Percentiles rank a stretch among this genome's conserved stretches.
These are phyloP conservation scores for Trypanosoma scelopori DNA, from an alignment of 208 protist species.

Conservation along the genomic window DNA sequence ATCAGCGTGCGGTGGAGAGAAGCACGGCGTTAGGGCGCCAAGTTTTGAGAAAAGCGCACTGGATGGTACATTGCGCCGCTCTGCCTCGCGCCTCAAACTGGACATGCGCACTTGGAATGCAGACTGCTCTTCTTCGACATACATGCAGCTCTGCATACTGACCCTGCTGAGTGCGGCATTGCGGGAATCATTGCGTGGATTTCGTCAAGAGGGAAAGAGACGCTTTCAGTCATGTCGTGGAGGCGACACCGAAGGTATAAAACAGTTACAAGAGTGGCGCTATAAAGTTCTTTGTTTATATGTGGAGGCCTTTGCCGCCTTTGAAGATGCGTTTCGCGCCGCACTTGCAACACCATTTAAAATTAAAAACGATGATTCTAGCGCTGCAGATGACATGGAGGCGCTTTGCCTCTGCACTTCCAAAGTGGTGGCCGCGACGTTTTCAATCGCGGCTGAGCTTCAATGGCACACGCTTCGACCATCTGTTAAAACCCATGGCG, in stretches of 20 bases:
- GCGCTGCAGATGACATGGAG: neutral
- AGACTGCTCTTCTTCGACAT: neutral
- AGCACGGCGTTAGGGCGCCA: neutral
- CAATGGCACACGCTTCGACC: slow-evolving; percentile 11
- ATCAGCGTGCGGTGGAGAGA: neutral
- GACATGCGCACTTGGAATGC: neutral
- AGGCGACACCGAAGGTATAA: neutral
- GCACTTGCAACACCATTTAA: neutral
- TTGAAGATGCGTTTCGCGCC: slow-evolving; percentile 1
- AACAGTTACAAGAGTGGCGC: slow-evolving; percentile 12
- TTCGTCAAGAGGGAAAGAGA: slow-evolving; percentile 12
- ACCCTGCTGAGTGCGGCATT: neutral
- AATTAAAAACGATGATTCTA: neutral
- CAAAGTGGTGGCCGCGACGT: slow-evolving; percentile 2
- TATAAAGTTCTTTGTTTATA: slow-evolving; percentile 11
- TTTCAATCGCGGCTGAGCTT: slow-evolving; percentile 14
- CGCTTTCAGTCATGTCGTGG: neutral
- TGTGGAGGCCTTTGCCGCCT: slow-evolving; percentile 10
- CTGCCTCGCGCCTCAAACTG: neutral
- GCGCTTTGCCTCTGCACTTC: neutral
- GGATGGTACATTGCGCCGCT: neutral
- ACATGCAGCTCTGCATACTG: neutral
- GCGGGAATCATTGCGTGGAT: slow-evolving; percentile 2
- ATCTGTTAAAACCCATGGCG: neutral
- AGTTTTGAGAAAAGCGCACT: neutral